Evolutionary conservation across 176 grass and related monocot species (phyloP).

Genomic region (Avena insularis): DNA sequence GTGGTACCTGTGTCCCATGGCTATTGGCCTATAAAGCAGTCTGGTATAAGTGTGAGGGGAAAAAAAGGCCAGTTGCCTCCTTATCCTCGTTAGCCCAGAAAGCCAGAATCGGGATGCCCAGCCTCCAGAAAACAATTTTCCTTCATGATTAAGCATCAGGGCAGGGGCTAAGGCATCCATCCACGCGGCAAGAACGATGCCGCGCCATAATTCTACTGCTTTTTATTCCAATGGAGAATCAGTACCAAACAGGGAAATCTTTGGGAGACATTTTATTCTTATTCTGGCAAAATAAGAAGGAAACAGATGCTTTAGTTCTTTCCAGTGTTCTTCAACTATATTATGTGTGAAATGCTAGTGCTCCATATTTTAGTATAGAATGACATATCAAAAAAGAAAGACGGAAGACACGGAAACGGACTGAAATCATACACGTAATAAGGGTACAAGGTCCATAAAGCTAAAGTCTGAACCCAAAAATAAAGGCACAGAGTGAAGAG

Average conservation of each 20-base stretch:
- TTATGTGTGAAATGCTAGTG: background rate
- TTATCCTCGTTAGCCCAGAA: conserved; percentile 29
- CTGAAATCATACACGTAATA: conserved; percentile 23
- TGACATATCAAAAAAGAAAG: background rate
- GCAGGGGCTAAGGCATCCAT: conserved; percentile 46
- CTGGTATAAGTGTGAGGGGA: background rate
- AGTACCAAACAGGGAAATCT: conserved; percentile 37
- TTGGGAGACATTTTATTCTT: conserved; percentile 38
- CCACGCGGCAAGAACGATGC: conserved; percentile 26
- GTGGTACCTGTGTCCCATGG: conserved; percentile 34
- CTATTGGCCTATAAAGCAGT: conserved; percentile 21
- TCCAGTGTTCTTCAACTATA: too few species aligned
- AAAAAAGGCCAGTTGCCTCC: conserved; percentile 15
- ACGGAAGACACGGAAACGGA: conserved; percentile 22
- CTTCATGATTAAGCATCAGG: conserved; percentile 78
- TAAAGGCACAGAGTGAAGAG: background rate
- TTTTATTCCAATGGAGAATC: conserved; percentile 43
- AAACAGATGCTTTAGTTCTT: background rate
- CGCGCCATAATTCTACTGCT: conserved; percentile 39
- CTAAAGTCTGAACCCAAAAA: conserved; percentile 38
- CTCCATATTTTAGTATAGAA: background rate
- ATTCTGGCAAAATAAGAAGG: conserved; percentile 32
- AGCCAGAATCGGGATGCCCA: conserved; percentile 20
- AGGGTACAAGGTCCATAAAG: background rate
- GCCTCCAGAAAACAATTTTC: background rate